A percentile compares a stretch with the other conserved stretches of the same genome.
phyloP scores from a whole-genome alignment of 1,284 basidiomycete genomes.

The Hortiboletus rubellus region DNA sequence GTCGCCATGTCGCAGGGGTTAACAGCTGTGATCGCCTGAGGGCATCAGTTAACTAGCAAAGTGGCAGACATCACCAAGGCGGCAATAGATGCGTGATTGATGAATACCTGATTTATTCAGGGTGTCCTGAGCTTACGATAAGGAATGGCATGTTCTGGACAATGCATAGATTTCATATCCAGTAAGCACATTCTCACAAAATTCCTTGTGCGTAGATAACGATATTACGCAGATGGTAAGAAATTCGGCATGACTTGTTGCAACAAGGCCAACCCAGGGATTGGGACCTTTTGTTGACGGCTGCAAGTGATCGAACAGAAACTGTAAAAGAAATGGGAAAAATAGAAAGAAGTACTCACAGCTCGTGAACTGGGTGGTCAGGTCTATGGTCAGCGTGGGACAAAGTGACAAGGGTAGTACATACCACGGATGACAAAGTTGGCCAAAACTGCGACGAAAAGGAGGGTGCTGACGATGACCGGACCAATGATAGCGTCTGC shows the following conservation, averaged over 20 bases:
- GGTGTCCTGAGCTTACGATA: neutral
- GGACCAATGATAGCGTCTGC: conserved; percentile 82
- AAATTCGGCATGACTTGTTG: conserved; percentile 26
- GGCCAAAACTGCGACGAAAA: conserved; percentile 82
- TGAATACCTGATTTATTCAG: neutral
- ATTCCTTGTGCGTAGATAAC: neutral
- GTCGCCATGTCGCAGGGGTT: neutral
- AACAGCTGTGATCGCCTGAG: neutral
- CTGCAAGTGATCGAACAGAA: conserved; percentile 9
- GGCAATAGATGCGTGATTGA: neutral
- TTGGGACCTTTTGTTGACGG: conserved; percentile 30
- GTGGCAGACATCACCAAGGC: neutral
- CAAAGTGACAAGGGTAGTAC: conserved; percentile 22
- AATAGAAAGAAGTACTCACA: conserved; percentile 34
- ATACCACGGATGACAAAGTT: conserved; percentile 86
- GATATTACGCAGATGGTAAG: conserved; percentile 15
- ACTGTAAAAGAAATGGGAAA: neutral
- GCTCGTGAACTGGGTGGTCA: conserved; percentile 33
- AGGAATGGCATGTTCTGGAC: neutral
- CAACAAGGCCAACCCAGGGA: conserved; percentile 32
- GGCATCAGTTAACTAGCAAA: neutral
- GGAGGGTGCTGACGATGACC: conserved; percentile 71
- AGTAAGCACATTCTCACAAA: neutral
- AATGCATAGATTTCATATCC: neutral
- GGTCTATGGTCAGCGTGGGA: neutral